A percentile compares a stretch with the other conserved stretches of the same genome.
These are phyloP conservation scores for Aspergillus carbonarius DNA, from an alignment of 2,329 filamentous ascomycete genomes.

Conservation along the genomic window DNA sequence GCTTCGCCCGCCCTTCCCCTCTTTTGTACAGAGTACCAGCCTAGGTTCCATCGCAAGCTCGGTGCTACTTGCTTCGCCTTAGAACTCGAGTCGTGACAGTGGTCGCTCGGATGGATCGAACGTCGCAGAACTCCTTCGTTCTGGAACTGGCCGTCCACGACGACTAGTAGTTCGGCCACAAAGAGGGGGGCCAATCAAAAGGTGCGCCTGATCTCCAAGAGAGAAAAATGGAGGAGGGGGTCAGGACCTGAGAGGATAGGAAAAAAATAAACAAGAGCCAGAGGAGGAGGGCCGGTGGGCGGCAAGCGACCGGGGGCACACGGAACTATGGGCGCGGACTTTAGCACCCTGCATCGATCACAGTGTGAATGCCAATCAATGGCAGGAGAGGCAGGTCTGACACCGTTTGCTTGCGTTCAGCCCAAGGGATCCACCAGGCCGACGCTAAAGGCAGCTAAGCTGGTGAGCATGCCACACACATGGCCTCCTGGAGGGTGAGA, in stretches of 20 bases:
- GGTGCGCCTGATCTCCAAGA: background rate
- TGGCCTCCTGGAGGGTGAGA: constrained; percentile 6
- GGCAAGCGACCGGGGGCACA: constrained; percentile 18
- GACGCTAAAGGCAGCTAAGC: constrained; percentile 17
- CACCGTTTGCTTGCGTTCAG: constrained; percentile 22
- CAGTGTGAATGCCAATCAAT: constrained; percentile 22
- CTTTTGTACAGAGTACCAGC: background rate
- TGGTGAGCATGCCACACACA: constrained; percentile 17
- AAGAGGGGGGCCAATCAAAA: background rate
- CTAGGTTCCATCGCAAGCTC: background rate
- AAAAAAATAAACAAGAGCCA: background rate
- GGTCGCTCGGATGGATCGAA: background rate
- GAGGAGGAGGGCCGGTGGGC: constrained; percentile 13
- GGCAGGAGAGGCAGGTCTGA: constrained; percentile 2
- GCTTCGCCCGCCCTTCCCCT: constrained; percentile 14
- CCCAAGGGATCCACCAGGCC: constrained; percentile 15
- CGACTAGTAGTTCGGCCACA: background rate
- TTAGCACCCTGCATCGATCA: constrained; percentile 29
- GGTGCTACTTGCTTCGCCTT: background rate
- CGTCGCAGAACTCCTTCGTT: background rate
- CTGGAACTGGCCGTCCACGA: constrained; percentile 6
- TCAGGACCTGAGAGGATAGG: background rate
- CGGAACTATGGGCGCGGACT: constrained; percentile 19
- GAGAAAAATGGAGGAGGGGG: background rate
- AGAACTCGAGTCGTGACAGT: background rate